These are phyloP conservation scores for Coelastrella sp. DNA, from an alignment of 139 green algal species.

Conservation along the genomic window DNA sequence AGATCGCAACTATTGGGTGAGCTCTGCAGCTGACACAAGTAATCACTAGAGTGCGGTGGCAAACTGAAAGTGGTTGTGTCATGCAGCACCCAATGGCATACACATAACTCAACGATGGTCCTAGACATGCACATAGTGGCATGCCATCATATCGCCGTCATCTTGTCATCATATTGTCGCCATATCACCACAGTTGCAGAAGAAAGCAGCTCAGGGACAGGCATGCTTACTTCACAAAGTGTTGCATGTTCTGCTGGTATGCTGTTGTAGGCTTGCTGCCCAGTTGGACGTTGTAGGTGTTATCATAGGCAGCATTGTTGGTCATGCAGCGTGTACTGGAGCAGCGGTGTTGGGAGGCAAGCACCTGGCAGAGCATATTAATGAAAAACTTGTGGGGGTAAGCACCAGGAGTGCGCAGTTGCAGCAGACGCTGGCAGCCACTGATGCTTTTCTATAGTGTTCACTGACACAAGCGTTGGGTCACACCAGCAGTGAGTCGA, in stretches of 20 bases:
- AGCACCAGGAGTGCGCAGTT: neutral
- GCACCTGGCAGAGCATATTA: slow-evolving; percentile 92
- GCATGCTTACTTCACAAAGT: neutral
- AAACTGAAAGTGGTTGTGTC: neutral
- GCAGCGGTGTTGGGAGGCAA: slow-evolving; percentile 94
- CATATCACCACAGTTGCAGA: too few relatives aligned
- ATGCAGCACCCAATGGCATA: neutral
- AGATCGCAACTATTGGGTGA: slow-evolving; percentile 92
- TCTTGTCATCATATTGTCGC: too few relatives aligned
- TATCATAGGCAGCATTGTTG: slow-evolving; percentile 92
- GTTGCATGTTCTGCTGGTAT: too few relatives aligned
- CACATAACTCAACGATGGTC: neutral
- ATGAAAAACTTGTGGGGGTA: slow-evolving; percentile 86
- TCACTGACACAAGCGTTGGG: neutral
- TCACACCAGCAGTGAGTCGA: neutral
- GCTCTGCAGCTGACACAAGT: neutral
- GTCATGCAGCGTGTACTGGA: slow-evolving; percentile 94
- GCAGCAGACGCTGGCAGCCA: neutral
- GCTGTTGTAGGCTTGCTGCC: slow-evolving; percentile 79
- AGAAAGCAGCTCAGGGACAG: too few relatives aligned
- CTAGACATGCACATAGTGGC: too few relatives aligned
- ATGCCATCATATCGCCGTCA: too few relatives aligned
- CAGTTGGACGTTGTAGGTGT: slow-evolving; percentile 93
- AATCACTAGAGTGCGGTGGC: neutral
- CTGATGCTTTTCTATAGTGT: neutral